Percentiles rank a stretch among this genome's conserved stretches.
phyloP scores from a whole-genome alignment of 2,329 filamentous ascomycete genomes.

The Capronia coronata region DNA sequence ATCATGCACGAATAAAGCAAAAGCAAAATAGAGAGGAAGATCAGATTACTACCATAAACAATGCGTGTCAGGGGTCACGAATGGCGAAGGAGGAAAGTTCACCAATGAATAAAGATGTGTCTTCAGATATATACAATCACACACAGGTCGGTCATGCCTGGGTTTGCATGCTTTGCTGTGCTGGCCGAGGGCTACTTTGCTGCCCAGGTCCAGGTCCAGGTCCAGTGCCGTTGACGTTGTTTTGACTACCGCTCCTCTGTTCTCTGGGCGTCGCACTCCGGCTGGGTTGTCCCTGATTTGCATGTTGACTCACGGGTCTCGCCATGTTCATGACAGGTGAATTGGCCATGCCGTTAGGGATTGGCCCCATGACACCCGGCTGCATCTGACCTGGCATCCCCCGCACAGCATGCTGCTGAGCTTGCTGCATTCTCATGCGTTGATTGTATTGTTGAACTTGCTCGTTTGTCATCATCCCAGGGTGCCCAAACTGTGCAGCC shows the following conservation, averaged over 20 bases:
- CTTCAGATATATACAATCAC: not conserved
- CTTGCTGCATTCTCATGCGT: slow-evolving; percentile 49
- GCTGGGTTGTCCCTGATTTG: slow-evolving; percentile 34
- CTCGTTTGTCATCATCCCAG: slow-evolving; percentile 40
- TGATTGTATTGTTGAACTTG: slow-evolving; percentile 48
- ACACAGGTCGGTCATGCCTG: not conserved
- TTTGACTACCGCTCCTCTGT: slow-evolving; percentile 39
- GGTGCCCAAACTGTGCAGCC: slow-evolving; percentile 28
- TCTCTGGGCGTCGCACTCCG: slow-evolving; percentile 43
- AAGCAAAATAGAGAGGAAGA: not conserved
- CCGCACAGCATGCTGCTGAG: slow-evolving; percentile 33
- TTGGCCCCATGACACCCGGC: slow-evolving; percentile 30
- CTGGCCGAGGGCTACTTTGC: slow-evolving; percentile 35
- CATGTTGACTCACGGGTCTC: slow-evolving; percentile 27
- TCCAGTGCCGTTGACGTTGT: slow-evolving; percentile 21
- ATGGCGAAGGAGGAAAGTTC: too few relatives aligned
- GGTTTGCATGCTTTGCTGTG: slow-evolving; percentile 19
- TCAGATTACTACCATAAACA: not conserved
- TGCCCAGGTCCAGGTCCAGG: slow-evolving; percentile 32
- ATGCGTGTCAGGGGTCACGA: too few relatives aligned
- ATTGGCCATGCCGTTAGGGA: slow-evolving; percentile 32
- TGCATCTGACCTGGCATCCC: slow-evolving; percentile 28
- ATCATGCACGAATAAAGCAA: too few relatives aligned
- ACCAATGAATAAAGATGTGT: too few relatives aligned
- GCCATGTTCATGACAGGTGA: slow-evolving; percentile 43